phyloP scores from a whole-genome alignment of 495 filamentous ascomycete genomes.

The Hypoxylon subgilvum region DNA sequence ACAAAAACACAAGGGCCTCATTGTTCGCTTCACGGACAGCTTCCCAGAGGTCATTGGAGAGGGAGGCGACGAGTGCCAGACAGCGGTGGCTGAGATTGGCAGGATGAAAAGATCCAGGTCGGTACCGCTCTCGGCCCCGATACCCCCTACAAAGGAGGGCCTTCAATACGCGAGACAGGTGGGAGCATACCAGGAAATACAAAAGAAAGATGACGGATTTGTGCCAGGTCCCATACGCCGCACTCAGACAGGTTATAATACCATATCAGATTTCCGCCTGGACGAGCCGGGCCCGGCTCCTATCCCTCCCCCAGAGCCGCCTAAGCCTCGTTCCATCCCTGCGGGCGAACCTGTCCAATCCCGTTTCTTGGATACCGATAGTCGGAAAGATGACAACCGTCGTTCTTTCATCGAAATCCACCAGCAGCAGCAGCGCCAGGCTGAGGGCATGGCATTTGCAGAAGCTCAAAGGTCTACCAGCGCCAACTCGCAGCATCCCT shows the following conservation, averaged over 20 bases:
- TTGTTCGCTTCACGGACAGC: constrained; percentile 71
- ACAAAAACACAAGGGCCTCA: constrained; percentile 66
- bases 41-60: constrained; percentile 81
- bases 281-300: constrained; percentile 35
- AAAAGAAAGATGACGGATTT: constrained; percentile 41
- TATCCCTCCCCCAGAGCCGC: constrained; percentile 26
- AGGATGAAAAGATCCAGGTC: constrained; percentile 55
- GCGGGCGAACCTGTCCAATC: constrained; percentile 37
- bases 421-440: constrained; percentile 73
- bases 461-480: constrained; percentile 51
- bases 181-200: constrained; percentile 26
- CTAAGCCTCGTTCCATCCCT: constrained; percentile 33
- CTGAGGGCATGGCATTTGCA: constrained; percentile 73
- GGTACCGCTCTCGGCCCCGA: constrained; percentile 34
- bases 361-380: constrained; percentile 43
- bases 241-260: constrained; percentile 57
- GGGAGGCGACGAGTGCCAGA: constrained; percentile 82
- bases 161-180: constrained; percentile 29
- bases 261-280: constrained; percentile 29
- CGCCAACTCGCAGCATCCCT: constrained; percentile 34
- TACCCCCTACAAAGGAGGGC: constrained; percentile 31
- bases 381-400: constrained; percentile 49
- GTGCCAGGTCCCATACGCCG: constrained; percentile 49
- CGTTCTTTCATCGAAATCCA: constrained; percentile 62
- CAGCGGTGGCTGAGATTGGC: constrained; percentile 71